Evolutionary conservation across 2,329 filamentous ascomycete genomes (phyloP).

Genomic region (Thyridium curvatum): DNA sequence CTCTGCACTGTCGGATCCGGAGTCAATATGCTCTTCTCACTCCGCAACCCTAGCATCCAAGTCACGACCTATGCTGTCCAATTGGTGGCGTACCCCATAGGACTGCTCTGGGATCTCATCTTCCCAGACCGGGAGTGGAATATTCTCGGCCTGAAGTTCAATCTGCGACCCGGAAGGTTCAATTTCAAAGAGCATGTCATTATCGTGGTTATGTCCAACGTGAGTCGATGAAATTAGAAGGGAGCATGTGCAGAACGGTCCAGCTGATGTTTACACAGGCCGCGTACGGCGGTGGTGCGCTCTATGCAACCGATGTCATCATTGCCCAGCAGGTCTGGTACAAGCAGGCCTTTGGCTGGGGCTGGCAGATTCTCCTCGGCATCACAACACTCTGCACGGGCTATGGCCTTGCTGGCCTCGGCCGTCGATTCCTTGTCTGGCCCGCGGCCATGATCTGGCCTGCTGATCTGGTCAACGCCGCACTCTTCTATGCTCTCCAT

Average conservation of each 20-base stretch:
- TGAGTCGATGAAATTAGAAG: conserved; percentile 25
- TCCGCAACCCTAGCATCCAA: conserved; percentile 51
- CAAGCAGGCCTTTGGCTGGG: conserved; percentile 44
- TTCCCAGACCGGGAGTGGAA: conserved; percentile 47
- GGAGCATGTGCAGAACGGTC: background rate
- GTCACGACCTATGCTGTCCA: conserved; percentile 58
- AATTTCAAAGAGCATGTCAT: conserved; percentile 58
- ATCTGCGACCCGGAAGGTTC: conserved; percentile 50
- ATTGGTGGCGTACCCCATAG: conserved; percentile 54
- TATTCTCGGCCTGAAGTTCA: conserved; percentile 46
- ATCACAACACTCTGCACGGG: conserved; percentile 58
- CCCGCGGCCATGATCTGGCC: conserved; percentile 63
- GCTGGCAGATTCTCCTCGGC: conserved; percentile 52
- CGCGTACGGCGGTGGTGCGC: conserved; percentile 49
- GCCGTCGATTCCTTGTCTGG: conserved; percentile 52
- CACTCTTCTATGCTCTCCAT: conserved; percentile 60
- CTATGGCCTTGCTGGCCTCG: conserved; percentile 56
- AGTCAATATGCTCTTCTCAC: conserved; percentile 52
- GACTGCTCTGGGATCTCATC: conserved; percentile 46
- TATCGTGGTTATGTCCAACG: conserved; percentile 59
- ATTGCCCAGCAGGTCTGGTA: conserved; percentile 47
- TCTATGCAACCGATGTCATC: conserved; percentile 50
- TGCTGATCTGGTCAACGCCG: conserved; percentile 51
- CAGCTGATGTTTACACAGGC: conserved; percentile 26
- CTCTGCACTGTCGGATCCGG: conserved; percentile 52